Base-by-base conservation (phyloP, 495 filamentous ascomycete species). In the Neurospora tetrasperma region DNA sequence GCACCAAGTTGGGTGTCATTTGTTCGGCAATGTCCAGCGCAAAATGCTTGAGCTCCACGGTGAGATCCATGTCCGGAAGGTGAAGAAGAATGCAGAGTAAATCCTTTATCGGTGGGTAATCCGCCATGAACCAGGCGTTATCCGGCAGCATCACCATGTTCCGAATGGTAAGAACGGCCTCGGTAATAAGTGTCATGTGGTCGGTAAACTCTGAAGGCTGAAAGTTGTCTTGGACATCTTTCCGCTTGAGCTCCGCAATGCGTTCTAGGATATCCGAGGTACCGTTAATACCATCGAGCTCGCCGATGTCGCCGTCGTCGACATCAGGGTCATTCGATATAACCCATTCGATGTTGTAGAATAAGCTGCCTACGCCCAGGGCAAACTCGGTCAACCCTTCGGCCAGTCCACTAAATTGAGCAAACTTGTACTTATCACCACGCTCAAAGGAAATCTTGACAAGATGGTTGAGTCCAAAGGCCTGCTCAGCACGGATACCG, bases 361-460 rank as follows among this genome's bases (percentile, higher is more conserved):
- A 95, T 4, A 97, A 81, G 27, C 84, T 86, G 71, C 89, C 90
- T 46, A 96, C 84, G 69, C 91, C 88, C 23, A 97, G 84, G 6
- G 92, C 88, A 78, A 94, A 95, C 75, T 92, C 90, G 75, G 97
- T 91, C 35, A 99, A 85, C 14, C 91, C 92, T 78, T 98, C 96
- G 2, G 93, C 93, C 43, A 99, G 85, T 42, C 93, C 89, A n/a
- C 91, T 90, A 77, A 97, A 98, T 4, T 90, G 89, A 72, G 97
- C 94, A 73, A 97, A 97, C 74, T 92, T 92, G 81, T 96, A 97
- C 78, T 97, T 97, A 78, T 98, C 96, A 40, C 94, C 95, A 41
- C 93, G 87, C 79, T 98, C 94, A 72, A 92, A 94, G 0, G 94
- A 97, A 20, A 97, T 97, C 79, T 97, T 96, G 72, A 98, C 94